Conservation (phyloP, 75 land plant genomes). For the Adiantum capillusveneris region DNA sequence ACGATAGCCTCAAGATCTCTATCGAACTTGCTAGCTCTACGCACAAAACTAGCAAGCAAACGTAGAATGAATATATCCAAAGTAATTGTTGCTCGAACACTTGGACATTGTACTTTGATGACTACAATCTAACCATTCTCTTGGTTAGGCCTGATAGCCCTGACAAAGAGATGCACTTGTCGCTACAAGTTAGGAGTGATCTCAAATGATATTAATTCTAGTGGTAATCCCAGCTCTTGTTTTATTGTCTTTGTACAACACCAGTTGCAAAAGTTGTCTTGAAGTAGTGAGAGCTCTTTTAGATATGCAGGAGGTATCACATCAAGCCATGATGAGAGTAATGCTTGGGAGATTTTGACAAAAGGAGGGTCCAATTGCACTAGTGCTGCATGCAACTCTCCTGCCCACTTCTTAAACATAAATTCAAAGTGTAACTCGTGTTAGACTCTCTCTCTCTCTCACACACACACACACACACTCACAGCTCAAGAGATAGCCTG, state of each 20-base stretch:
- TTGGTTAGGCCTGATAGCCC: conserved; percentile 19
- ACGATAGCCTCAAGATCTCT: conserved; percentile 78
- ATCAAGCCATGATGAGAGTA: conserved; percentile 76
- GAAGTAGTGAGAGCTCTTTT: conserved; percentile 27
- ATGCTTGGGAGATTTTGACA: conserved; percentile 96
- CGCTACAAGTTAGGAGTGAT: conserved; percentile 15
- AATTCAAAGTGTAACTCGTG: no score
- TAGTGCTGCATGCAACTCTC: conserved; percentile 65
- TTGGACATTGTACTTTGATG: conserved; percentile 28
- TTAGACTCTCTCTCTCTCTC: no score
- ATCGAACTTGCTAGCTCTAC: conserved; percentile 55
- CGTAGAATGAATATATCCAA: conserved; percentile 33
- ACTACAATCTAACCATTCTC: conserved; percentile 18
- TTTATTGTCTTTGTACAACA: conserved; percentile 11
- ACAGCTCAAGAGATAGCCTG: no score
- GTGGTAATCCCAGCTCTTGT: conserved; percentile 17
- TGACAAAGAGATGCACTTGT: conserved; percentile 31
- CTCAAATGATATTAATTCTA: conserved; percentile 20
- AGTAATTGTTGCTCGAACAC: conserved; percentile 18
- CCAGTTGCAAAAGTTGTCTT: conserved; percentile 27
- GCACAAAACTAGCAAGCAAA: conserved; percentile 46
- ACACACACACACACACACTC: no score
- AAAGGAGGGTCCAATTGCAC: conserved; percentile 93
- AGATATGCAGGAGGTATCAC: conserved; percentile 23
- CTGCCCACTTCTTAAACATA: conserved; percentile 90